Conservation (phyloP, 176 grass and related monocot genomes). For the Cymbopogon citratus region DNA sequence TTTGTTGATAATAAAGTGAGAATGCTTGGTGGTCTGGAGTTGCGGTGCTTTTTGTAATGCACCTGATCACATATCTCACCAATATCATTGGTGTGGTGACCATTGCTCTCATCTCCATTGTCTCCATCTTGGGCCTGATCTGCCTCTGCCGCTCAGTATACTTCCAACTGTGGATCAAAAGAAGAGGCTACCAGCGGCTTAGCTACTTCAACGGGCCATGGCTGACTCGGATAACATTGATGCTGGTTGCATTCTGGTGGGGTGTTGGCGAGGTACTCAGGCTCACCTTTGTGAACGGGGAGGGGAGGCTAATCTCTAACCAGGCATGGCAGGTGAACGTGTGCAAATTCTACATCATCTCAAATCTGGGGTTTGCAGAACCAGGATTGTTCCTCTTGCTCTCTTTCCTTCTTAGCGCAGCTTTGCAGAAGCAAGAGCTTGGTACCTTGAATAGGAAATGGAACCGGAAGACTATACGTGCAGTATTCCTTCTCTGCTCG, state of each 20-base stretch:
- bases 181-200: conserved; percentile 53
- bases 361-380: conserved; percentile 93
- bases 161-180: conserved; percentile 74
- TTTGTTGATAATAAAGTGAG: conserved; percentile 34
- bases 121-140: conserved; percentile 54
- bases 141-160: conserved; percentile 60
- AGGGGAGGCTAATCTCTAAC: conserved; percentile 41
- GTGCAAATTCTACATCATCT: conserved; percentile 80
- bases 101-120: conserved; percentile 68
- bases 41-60: conserved; percentile 44
- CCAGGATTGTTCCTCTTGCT: conserved; percentile 87
- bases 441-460: conserved; percentile 63
- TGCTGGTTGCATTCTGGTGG: conserved; percentile 75
- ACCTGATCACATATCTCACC: conserved; percentile 53
- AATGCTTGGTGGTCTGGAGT: conserved; percentile 29
- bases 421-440: conserved; percentile 70
- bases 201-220: conserved; percentile 82
- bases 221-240: conserved; percentile 60
- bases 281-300: conserved; percentile 59
- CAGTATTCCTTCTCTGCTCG: conserved; percentile 53
- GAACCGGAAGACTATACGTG: conserved; percentile 66
- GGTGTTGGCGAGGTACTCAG: conserved; percentile 66
- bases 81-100: conserved; percentile 81
- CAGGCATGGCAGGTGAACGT: conserved; percentile 48
- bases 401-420: conserved; percentile 70